Percentiles rank a stretch among this genome's conserved stretches.
Conservation (phyloP, 129 eudicot genomes). For the Pulicaria dysenterica region DNA sequence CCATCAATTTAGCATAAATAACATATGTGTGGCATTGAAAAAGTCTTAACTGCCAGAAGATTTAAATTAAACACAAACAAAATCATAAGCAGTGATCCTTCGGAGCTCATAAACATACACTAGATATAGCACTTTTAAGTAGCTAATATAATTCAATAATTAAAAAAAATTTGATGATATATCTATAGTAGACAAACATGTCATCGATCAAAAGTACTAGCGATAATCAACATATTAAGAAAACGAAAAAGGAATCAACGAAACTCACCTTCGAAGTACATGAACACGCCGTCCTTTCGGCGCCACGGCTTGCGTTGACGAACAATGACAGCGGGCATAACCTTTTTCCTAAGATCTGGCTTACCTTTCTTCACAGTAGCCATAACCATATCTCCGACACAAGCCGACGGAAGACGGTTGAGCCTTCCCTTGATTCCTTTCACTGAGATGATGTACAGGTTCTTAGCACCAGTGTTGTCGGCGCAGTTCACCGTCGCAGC, state of each 20-base stretch:
- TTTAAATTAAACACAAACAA: background rate
- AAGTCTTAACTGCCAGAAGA: background rate
- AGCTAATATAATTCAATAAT: too few species aligned
- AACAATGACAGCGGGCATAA: constrained; percentile 96
- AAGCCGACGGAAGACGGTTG: constrained; percentile 83
- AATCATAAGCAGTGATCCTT: background rate
- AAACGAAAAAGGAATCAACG: background rate
- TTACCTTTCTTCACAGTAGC: constrained; percentile 98
- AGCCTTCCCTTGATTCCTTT: constrained; percentile 85
- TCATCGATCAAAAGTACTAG: too few species aligned
- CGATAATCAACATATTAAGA: background rate
- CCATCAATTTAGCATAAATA: background rate
- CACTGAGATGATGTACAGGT: constrained; percentile 86
- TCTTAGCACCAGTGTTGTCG: constrained; percentile 91
- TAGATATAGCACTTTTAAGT: too few species aligned
- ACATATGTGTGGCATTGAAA: background rate
- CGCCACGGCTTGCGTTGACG: constrained; percentile 99
- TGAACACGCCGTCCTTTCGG: constrained; percentile 98
- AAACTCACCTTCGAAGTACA: constrained; percentile 95
- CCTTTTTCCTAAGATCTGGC: constrained; percentile 99
- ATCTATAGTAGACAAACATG: too few species aligned
- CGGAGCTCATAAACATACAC: too few species aligned
- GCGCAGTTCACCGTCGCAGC: constrained; percentile 98
- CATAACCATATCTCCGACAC: constrained; percentile 98
- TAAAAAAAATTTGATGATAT: too few species aligned